These are phyloP conservation scores for Pistacia atlantica DNA, from an alignment of 345 rosid genomes.

Conservation along the genomic window DNA sequence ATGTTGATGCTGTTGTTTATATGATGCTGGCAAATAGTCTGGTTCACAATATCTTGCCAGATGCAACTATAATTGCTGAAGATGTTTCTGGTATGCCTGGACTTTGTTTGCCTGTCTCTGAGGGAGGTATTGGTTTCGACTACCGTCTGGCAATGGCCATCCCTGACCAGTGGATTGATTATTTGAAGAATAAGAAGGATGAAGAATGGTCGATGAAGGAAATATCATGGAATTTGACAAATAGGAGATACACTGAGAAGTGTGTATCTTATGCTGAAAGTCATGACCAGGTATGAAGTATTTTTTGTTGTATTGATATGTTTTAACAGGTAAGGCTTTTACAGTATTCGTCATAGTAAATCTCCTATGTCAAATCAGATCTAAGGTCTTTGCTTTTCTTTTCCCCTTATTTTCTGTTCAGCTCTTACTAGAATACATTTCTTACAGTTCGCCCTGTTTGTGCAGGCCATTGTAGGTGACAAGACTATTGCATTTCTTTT, in stretches of 20 bases:
- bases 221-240: conserved; percentile 56
- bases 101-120: conserved; percentile 63
- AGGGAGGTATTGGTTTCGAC: conserved; percentile 69
- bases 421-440: conserved; percentile 6
- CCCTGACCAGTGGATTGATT: conserved; percentile 85
- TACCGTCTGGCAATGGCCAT: conserved; percentile 82
- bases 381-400: neutral
- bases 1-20: conserved; percentile 79
- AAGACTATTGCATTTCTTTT: conserved; percentile 68
- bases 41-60: conserved; percentile 63
- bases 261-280: conserved; percentile 82
- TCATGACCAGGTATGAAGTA: conserved; percentile 68
- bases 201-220: conserved; percentile 80
- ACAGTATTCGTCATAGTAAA: conserved; percentile 7
- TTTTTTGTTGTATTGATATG: neutral
- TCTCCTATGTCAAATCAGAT: conserved; percentile 1
- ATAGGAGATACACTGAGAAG: conserved; percentile 77
- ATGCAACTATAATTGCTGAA: conserved; percentile 76
- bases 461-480: conserved; percentile 81
- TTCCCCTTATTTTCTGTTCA: conserved; percentile 2
- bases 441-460: conserved; percentile 21
- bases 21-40: conserved; percentile 72
- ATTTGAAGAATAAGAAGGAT: conserved; percentile 71
- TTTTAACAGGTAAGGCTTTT: conserved; percentile 1
- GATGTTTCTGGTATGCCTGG: conserved; percentile 92